Base-by-base conservation (phyloP, 352 stramenopile species). In the Pythium periplocum region DNA sequence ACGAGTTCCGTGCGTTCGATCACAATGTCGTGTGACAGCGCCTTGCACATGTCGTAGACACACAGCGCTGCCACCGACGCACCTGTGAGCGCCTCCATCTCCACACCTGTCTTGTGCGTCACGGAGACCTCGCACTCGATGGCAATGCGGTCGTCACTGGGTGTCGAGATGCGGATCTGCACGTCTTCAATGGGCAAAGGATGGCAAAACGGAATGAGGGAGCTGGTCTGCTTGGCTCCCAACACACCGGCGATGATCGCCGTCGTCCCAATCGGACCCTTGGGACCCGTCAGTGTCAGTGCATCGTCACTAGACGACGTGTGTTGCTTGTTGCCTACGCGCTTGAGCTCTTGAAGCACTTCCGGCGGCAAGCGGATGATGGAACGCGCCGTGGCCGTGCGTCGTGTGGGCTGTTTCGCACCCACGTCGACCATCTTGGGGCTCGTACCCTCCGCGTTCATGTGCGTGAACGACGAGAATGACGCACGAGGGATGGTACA, bases 1-100 rank as follows among this genome's bases (percentile, higher is more conserved):
- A 98, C 59, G 4, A 98, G 76, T 26, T 79, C 62, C 34, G 93
- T 98, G 41, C 76, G 73, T 51, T 91, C 75, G 54, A 99, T 98
- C 31, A 96, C 71, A 33, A 99, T 96, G 34, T 97, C 76, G 68
- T 99, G 93, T 59, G 89, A 98, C 41, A 98, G 62, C 17, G 93
- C 96, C 71, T 99, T 99, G 66, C 93, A 95, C 96, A 99, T 99
- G 77, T 99, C 96, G 73, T 99, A 99, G 32, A 99, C 93, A 39
- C 87, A 98, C 1, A 99, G 73, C 44, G 96, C 96, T 3, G 97
- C 96, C 17, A 98, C 70, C 9, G 80, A 95, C 31, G 88, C 93
- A 33, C 95, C 96, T 12, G 86, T 98, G 36, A 99, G 76, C 40
- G 96, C 95, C 66, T 98, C 88, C 90, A 98, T 98, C 71, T 98